phyloP scores from a whole-genome alignment of 2,329 filamentous ascomycete species.

The Colletotrichum paranaense region DNA sequence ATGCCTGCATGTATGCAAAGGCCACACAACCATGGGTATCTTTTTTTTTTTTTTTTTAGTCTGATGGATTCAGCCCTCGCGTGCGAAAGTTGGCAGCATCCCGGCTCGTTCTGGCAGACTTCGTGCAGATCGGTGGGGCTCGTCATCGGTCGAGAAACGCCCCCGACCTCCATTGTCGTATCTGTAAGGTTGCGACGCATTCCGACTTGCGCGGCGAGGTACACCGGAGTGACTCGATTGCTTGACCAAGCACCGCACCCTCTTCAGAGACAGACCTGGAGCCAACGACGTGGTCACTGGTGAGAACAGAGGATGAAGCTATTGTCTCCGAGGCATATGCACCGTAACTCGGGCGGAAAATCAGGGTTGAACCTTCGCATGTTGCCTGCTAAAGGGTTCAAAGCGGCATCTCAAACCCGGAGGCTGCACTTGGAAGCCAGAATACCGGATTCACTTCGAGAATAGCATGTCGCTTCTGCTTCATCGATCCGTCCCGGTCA shows the following conservation, averaged over 20 bases:
- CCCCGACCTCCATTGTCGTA: neutral
- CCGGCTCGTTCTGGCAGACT: constrained; percentile 15
- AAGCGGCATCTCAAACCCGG: neutral
- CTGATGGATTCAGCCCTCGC: constrained; percentile 5
- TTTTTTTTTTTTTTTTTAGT: neutral
- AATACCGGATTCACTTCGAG: constrained; percentile 19
- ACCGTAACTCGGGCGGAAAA: constrained; percentile 21
- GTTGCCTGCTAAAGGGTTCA: neutral
- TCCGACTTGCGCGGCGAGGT: constrained; percentile 1
- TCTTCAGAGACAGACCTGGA: neutral
- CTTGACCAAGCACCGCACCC: neutral
- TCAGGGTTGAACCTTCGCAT: constrained; percentile 25
- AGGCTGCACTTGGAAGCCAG: constrained; percentile 3
- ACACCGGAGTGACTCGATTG: constrained; percentile 3
- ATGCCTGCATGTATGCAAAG: constrained; percentile 11
- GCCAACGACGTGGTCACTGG: neutral
- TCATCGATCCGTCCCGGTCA: constrained; percentile 26
- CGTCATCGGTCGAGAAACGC: constrained; percentile 25
- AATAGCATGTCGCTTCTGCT: constrained; percentile 19
- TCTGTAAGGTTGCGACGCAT: constrained; percentile 15
- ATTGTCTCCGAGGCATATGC: constrained; percentile 25
- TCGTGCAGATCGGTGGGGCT: constrained; percentile 32
- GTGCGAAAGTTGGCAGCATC: constrained; percentile 34
- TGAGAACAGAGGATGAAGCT: neutral
- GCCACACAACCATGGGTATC: constrained; percentile 8